Base-by-base conservation (phyloP, 331 rosid species). In the Rosa hybrid region DNA sequence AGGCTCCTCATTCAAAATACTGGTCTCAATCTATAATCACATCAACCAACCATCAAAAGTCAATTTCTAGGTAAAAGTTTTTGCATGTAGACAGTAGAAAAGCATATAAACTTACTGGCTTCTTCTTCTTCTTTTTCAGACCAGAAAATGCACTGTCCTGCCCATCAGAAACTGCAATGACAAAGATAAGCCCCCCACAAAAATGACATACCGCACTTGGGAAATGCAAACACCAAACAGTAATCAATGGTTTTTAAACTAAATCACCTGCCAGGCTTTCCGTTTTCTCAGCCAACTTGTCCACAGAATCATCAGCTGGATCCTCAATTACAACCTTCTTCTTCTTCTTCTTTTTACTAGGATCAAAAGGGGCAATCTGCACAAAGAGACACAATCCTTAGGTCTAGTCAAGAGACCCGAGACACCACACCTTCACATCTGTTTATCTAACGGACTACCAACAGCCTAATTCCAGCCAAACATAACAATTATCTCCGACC, bases 91-190 rank as follows among this genome's bases (percentile, higher is more conserved):
- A 39, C 54, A 14, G 4, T 50, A 54, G 60, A 72, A 41, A 82
- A 46, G n/a, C 12, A 64, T 6, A 53, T 48, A 23, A 21, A 85
- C 96, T 76, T 82, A 95, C 98, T 25, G 83, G 92, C 87, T 92
- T 94, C 88, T 92, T 94, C 87, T 92, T 92, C 90, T 94, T 94
- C 90, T 94, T 94, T 77, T 94, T 92, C 76, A 86, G 80, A 64
- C 98, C 98, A 87, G 91, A 25, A 83, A 94, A 94, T 5, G 93
- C 20, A 81, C 91, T 82, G 63, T 92, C 98, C 63, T 78, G 68
- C 50, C 94, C 96, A 2, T 94, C 98, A 56, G 96, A 75, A 83
- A 94, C 98, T 94, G 86, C 88, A 89, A 73, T 74, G 14, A 84
- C 2, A 67, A 48, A 1, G 4, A 18, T 42, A 54, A 81, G 73